Percentiles rank a stretch among this genome's conserved stretches.
phyloP scores from a whole-genome alignment of 2,329 filamentous ascomycete species.

The Helotiales sp. region DNA sequence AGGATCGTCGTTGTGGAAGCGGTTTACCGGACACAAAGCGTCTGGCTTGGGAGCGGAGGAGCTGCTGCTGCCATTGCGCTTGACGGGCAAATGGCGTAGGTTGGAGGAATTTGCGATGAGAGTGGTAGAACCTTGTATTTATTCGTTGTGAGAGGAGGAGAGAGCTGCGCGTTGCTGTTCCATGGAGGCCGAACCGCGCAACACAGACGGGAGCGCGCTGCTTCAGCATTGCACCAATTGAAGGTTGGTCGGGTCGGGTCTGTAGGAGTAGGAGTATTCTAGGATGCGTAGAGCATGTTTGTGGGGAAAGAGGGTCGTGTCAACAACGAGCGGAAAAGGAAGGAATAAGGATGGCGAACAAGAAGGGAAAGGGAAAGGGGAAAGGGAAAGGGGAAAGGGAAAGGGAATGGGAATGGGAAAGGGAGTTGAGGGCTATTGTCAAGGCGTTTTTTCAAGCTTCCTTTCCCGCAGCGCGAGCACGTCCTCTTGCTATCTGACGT shows the following conservation, averaged over 20 bases:
- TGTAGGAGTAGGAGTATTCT: too few relatives aligned
- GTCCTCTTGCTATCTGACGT: constrained; percentile 8
- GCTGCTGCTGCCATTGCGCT: constrained; percentile 24
- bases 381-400: too few relatives aligned
- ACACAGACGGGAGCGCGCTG: constrained; percentile 32
- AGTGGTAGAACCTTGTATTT: constrained; percentile 19
- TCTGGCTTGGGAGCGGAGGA: constrained; percentile 22
- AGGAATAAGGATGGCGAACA: background rate
- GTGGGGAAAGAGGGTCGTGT: too few relatives aligned
- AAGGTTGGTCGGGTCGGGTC: constrained; percentile 15
- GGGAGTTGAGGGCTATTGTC: background rate
- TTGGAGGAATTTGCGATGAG: background rate
- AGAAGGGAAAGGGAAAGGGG: background rate
- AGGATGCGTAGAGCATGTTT: too few relatives aligned
- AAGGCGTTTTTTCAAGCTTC: background rate
- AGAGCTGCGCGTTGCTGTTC: constrained; percentile 18
- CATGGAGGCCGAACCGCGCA: constrained; percentile 24
- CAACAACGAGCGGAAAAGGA: background rate
- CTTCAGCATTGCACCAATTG: constrained; percentile 36
- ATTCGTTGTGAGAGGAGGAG: constrained; percentile 8
- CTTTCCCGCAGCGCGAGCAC: background rate
- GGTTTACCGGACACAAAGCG: constrained; percentile 56
- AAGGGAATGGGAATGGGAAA: too few relatives aligned
- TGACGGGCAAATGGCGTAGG: constrained; percentile 7
- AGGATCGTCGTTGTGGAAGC: constrained; percentile 54